These are phyloP conservation scores for Boletus barrowsii DNA, from an alignment of 768 basidiomycete species.

Conservation along the genomic window DNA sequence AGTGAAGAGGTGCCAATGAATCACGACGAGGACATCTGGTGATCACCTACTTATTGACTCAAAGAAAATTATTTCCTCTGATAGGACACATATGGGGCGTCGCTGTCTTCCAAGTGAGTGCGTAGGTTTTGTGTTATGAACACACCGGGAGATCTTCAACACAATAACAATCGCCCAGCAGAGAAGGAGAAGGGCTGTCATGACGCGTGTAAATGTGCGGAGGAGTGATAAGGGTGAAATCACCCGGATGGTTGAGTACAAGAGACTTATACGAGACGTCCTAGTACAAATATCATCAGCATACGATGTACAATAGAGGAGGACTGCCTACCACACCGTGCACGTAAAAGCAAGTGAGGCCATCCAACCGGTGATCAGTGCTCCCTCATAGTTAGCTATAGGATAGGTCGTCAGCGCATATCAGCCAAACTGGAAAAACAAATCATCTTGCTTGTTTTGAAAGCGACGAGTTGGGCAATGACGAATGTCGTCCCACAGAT, in stretches of 20 bases:
- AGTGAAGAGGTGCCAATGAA: not conserved
- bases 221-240: not conserved
- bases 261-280: not conserved
- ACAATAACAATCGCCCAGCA: not conserved
- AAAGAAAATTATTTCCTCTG: constrained; percentile 2
- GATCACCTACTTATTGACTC: constrained; percentile 3
- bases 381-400: not conserved
- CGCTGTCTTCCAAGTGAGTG: not conserved
- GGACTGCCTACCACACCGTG: not conserved
- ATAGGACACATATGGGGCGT: not conserved
- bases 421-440: not conserved
- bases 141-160: not conserved
- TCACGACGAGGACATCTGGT: too few relatives aligned
- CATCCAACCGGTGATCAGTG: not conserved
- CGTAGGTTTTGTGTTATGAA: not conserved
- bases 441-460: not conserved
- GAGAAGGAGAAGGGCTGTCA: not conserved
- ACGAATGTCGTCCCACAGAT: not conserved
- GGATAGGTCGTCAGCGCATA: not conserved
- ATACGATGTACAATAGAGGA: not conserved
- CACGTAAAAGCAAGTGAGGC: not conserved
- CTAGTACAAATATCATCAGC: not conserved
- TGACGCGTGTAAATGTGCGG: not conserved
- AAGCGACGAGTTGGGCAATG: not conserved
- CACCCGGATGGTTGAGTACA: not conserved